Percentiles rank a stretch among this genome's conserved stretches.
Evolutionary conservation across 139 green algal species (phyloP).

Genomic region (Closterium sp.): DNA sequence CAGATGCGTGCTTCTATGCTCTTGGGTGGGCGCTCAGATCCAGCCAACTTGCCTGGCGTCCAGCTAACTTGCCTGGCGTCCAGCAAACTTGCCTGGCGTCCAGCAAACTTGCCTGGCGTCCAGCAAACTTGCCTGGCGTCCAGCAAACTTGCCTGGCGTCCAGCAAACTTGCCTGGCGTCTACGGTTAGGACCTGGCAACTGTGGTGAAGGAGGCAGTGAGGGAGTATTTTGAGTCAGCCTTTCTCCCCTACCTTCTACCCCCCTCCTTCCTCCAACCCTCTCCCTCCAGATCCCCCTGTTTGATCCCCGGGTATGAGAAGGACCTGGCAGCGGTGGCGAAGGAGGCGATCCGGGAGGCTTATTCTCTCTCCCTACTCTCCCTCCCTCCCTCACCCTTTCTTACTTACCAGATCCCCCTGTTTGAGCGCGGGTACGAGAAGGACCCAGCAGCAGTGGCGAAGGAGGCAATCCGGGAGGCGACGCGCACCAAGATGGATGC

Average conservation of each 20-base stretch:
- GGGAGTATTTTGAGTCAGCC: conserved; percentile 57
- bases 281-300: conserved; percentile 79
- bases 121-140: too few species aligned
- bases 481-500: conserved; percentile 78
- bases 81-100: too few species aligned
- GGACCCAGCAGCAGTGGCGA: conserved; percentile 88
- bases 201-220: conserved; percentile 83
- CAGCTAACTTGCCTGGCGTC: too few species aligned
- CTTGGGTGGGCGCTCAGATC: too few species aligned
- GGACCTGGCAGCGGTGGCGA: conserved; percentile 88
- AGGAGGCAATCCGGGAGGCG: conserved; percentile 83
- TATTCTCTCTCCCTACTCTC: not conserved
- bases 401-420: conserved; percentile 70
- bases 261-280: too few species aligned
- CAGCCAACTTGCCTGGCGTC: too few species aligned
- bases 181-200: conserved; percentile 94
- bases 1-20: too few species aligned
- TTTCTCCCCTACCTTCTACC: not conserved
- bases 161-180: too few species aligned
- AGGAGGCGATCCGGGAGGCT: conserved; percentile 79
- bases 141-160: too few species aligned
- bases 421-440: conserved; percentile 99
- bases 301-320: conserved; percentile 98
- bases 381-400: too few species aligned
- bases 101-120: too few species aligned